Evolutionary conservation across 1,139 yeast genomes (phyloP).

Genomic region (Schwanniomyces etchellsii): DNA sequence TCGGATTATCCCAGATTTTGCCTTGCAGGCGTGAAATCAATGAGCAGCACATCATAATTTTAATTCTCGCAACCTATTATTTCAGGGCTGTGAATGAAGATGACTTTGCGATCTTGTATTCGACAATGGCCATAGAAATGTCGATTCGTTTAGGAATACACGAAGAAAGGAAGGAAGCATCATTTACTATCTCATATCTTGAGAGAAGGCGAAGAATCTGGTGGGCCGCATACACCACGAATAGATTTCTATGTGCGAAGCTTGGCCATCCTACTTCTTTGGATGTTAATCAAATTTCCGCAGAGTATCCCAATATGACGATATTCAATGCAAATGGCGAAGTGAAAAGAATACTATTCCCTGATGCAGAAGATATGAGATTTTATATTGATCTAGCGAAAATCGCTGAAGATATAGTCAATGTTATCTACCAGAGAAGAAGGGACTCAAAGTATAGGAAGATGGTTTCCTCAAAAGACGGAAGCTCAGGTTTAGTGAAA

Average conservation of each 20-base stretch:
- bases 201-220: conserved; percentile 12
- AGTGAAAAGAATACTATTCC: conserved; percentile 1
- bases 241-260: conserved; percentile 14
- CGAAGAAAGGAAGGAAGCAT: conserved; percentile 3
- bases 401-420: conserved; percentile 4
- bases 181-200: conserved; percentile 4
- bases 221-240: conserved; percentile 15
- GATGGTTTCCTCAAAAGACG: conserved; percentile 1
- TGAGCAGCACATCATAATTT: conserved; percentile 8
- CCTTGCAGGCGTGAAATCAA: conserved; percentile 7
- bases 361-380: conserved; percentile 3
- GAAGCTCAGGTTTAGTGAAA: background rate
- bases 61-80: conserved; percentile 11
- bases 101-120: conserved; percentile 13
- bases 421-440: conserved; percentile 1
- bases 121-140: conserved; percentile 13
- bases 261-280: conserved; percentile 13
- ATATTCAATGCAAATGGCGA: conserved; percentile 1
- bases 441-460: background rate
- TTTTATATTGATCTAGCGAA: conserved; percentile 3
- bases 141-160: conserved; percentile 13
- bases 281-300: conserved; percentile 4
- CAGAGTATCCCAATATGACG: conserved; percentile 1
- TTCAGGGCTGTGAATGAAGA: conserved; percentile 13
- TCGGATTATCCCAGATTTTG: conserved; percentile 3